Evolutionary conservation across 805 yeast species (phyloP), one percentile per base, ranked within the genome.

Genomic region (Candida ficus): DNA sequence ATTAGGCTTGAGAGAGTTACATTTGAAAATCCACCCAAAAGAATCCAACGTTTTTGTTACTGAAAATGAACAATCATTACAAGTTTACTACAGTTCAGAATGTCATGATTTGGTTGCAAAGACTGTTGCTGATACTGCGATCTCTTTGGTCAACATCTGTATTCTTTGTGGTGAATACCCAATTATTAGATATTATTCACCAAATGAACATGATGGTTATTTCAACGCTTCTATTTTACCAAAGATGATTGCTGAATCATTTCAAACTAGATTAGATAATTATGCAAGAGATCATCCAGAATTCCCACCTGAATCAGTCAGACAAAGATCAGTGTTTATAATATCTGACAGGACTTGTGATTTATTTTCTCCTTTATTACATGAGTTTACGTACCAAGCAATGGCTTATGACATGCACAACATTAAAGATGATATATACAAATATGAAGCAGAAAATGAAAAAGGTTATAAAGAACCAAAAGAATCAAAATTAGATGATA

Each of bases 311-410:
- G 62, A 65, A 10, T 64, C 68, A 11, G 69, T 68, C 26, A 75
- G 85, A 49, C 86, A 87, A 17, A 70, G 93, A 46, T 74, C 96
- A 0, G 70, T 85, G 0, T 70, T 91, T 48, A 61, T 93, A 26
- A 76, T 93, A 16, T 68, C 85, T 2, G 99, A 93, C 61, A 71
- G 99, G 46, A 73, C 95, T 2, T 58, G 89, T 57, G 99, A 95
- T 59, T 66, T 83, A 36, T 76, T 76, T 52, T 84, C 93, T 7
- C 96, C 97, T 0, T 58, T 93, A 35, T 62, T 90, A 40, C 98
- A 93, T 60, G 96, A 88, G 58, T 87, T 90, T 61, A 76, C 83
- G 19, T 93, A 90, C 61, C 95, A 91, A 62, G 90, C 97, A 5
- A 80, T 90, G 85, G 83, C 90, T 16, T 82, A 83, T 65, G 99